phyloP scores from a whole-genome alignment of 148 eudicot genomes.

The Bassia scoparia region DNA sequence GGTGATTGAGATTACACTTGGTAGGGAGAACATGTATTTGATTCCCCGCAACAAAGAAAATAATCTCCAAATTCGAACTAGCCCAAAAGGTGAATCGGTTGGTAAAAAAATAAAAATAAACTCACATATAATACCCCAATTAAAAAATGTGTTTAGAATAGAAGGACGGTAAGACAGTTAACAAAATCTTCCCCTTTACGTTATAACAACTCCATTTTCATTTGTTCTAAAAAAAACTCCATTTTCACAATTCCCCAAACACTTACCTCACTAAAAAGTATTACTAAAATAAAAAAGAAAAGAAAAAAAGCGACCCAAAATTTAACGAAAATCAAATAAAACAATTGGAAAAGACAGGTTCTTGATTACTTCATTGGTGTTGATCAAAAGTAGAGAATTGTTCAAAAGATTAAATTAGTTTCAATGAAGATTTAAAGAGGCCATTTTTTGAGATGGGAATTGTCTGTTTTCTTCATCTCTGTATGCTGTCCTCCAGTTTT shows the following conservation, averaged over 20 bases:
- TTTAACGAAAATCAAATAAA: background rate
- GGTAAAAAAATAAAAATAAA: too few species aligned
- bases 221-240: too few species aligned
- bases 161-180: background rate
- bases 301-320: background rate
- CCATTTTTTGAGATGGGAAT: constrained; percentile 11
- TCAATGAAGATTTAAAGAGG: background rate
- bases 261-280: background rate
- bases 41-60: too few species aligned
- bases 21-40: too few species aligned
- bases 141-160: too few species aligned
- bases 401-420: background rate
- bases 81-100: too few species aligned
- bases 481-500: constrained; percentile 5
- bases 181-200: constrained; percentile 5
- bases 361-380: constrained; percentile 18
- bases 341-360: background rate
- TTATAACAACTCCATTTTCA: constrained; percentile 3
- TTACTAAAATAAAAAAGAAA: too few species aligned
- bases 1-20: too few species aligned
- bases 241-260: constrained; percentile 13
- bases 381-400: constrained; percentile 13
- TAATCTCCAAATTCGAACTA: too few species aligned
- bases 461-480: constrained; percentile 16
- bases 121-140: too few species aligned